phyloP scores from a whole-genome alignment of 2,329 filamentous ascomycete genomes.

The Sodiomyces alkalinus region DNA sequence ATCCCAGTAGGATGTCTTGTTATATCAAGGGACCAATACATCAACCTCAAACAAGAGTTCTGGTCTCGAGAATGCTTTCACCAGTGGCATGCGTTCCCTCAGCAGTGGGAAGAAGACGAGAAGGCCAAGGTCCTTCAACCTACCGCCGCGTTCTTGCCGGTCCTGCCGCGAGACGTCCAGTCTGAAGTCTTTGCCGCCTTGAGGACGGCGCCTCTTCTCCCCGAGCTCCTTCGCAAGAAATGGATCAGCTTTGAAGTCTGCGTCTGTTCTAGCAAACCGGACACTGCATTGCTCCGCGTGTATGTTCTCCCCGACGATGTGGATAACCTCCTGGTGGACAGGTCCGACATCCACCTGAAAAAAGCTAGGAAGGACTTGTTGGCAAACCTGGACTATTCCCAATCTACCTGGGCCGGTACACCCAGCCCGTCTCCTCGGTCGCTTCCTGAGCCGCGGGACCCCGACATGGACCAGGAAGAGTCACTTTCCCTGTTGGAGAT shows the following conservation, averaged over 20 bases:
- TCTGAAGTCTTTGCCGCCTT: no score
- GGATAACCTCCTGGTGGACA: slow-evolving; percentile 34
- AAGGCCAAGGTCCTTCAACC: no score
- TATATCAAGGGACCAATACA: slow-evolving; percentile 11
- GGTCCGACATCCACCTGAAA: slow-evolving; percentile 27
- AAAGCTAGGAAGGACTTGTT: slow-evolving; percentile 34
- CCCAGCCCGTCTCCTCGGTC: slow-evolving; percentile 8
- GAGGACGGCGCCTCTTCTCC: no score
- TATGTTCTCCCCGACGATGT: slow-evolving; percentile 54
- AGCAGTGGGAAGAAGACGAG: no score
- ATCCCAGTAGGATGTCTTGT: slow-evolving; percentile 26
- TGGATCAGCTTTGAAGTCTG: slow-evolving; percentile 33
- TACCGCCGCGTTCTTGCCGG: no score
- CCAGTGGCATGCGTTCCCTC: background rate
- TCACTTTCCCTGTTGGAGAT: slow-evolving; percentile 47
- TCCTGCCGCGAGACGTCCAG: no score
- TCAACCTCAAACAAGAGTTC: slow-evolving; percentile 3
- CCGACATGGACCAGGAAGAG: slow-evolving; percentile 21
- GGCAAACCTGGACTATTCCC: slow-evolving; percentile 37
- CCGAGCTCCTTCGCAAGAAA: no score
- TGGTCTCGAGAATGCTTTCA: slow-evolving; percentile 6
- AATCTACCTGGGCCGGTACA: slow-evolving; percentile 36
- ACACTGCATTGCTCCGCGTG: slow-evolving; percentile 28
- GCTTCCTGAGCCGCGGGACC: slow-evolving; percentile 16
- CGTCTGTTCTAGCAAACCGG: no score